phyloP scores from a whole-genome alignment of 2,329 filamentous ascomycete species.

The Fonsecaea nubica region DNA sequence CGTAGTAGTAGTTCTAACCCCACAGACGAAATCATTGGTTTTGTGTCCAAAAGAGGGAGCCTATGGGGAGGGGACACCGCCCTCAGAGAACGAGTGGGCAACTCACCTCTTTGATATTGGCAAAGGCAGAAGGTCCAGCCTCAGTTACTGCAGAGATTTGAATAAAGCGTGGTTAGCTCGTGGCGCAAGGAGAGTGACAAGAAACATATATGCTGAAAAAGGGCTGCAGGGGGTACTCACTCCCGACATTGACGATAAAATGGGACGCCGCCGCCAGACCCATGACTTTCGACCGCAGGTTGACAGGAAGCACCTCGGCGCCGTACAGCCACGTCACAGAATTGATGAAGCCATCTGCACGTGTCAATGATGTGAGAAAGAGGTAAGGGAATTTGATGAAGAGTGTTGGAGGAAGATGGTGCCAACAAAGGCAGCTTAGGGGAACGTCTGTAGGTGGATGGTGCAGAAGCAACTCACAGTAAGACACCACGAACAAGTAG shows the following conservation, averaged over 20 bases:
- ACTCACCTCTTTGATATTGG: conserved; percentile 57
- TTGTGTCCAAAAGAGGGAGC: not conserved
- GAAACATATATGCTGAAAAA: not conserved
- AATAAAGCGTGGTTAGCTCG: not conserved
- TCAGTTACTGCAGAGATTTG: conserved; percentile 48
- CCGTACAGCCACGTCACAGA: conserved; percentile 84
- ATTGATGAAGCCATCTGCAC: conserved; percentile 36
- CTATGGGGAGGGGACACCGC: not conserved
- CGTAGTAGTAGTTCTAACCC: conserved; percentile 62
- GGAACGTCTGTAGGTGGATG: too few relatives aligned
- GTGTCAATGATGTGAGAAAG: not conserved
- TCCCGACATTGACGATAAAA: conserved; percentile 66
- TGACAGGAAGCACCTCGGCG: conserved; percentile 83
- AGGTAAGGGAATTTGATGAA: not conserved
- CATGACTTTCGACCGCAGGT: conserved; percentile 85
- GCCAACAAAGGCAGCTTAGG: not conserved
- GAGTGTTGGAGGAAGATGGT: not conserved
- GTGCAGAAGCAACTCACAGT: conserved; percentile 51
- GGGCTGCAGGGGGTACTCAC: conserved; percentile 36
- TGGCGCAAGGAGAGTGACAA: not conserved
- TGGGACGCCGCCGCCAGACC: conserved; percentile 85
- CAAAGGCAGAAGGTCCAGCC: conserved; percentile 63
- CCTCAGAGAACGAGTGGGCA: not conserved
- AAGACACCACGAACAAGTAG: conserved; percentile 63
- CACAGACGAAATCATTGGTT: not conserved